Evolutionary conservation across 2,329 filamentous ascomycete genomes (phyloP).

Genomic region (Beauveria scarabaeidicola): DNA sequence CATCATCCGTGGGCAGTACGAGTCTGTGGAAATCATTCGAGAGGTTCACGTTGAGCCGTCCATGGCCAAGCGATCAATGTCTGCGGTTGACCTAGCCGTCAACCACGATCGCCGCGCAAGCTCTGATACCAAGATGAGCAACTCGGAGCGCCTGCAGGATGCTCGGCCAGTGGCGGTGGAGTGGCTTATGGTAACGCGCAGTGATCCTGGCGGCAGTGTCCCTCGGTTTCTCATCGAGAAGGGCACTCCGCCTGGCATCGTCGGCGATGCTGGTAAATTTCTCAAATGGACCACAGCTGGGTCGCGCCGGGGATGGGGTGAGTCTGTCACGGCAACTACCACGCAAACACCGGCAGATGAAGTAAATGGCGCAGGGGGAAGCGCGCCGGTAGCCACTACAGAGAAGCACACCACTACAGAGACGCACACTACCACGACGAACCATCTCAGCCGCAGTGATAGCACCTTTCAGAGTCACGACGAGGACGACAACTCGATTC

Average conservation of each 20-base stretch:
- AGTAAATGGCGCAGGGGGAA: neutral
- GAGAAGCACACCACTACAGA: neutral
- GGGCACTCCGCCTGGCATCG: conserved; percentile 73
- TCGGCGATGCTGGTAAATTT: conserved; percentile 72
- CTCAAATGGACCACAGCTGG: conserved; percentile 58
- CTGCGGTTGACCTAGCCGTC: conserved; percentile 22
- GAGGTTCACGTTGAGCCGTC: conserved; percentile 58
- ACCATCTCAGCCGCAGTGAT: neutral
- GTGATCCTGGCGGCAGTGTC: conserved; percentile 80
- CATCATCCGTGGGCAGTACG: conserved; percentile 77
- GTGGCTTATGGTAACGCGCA: conserved; percentile 89
- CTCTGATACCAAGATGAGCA: conserved; percentile 11
- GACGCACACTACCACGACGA: neutral
- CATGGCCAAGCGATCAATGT: conserved; percentile 23
- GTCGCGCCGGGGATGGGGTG: conserved; percentile 18
- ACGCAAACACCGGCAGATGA: neutral
- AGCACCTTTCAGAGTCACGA: neutral
- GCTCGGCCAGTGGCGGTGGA: conserved; percentile 49
- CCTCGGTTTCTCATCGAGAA: conserved; percentile 88
- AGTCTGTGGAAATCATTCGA: conserved; percentile 84
- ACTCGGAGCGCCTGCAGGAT: conserved; percentile 16
- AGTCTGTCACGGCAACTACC: conserved; percentile 22
- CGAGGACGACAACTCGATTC: conserved; percentile 23
- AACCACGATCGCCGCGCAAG: neutral
- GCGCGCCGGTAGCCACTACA: neutral